Base-by-base conservation (phyloP, 441 rosid species). In the Dalechampia spathulata region DNA sequence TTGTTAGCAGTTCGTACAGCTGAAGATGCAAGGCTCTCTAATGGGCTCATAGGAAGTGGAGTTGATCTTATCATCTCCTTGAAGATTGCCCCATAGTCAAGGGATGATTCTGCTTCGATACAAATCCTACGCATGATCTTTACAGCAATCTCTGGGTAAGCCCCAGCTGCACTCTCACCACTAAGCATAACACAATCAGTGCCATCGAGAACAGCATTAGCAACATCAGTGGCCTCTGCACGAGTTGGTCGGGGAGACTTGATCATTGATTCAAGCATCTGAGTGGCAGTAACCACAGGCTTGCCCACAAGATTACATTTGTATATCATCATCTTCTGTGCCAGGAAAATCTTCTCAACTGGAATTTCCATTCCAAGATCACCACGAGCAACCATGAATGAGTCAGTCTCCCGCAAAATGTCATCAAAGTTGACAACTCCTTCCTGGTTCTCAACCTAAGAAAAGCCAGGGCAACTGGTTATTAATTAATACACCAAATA, bases 311-410 rank as follows among this genome's bases (percentile, higher is more conserved):
- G 78, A 71, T 87, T 90, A 72, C 97, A 90, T 70, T 90, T 90
- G 86, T 90, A 90, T 64, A 90, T 87, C 96, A 90, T 90, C 97
- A 90, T 71, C 78, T 87, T 90, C 44, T 90, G 96, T 10, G 97
- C 97, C 55, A 87, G 70, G 79, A 87, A 90, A 48, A 90, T 87
- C 86, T 90, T 90, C 85, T 90, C 97, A 8, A 90, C 86, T 0
- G 97, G 97, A 72, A 90, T 90, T 75, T 90, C 97, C 96, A 87
- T 85, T 57, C 97, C 96, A 8, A 90, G 86, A 72, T 90, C 97
- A 58, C 97, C 96, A 77, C 96, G 87, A 38, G 96, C 97, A 82
- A 90, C 96, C 96, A 90, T 87, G 78, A 75, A 90, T 0, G 96
- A 80, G 63, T 90, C 94, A 7, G 97, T 87, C 74, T 87, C 96